A percentile compares a stretch with the other conserved stretches of the same genome.
These are phyloP conservation scores for Coniochaeta sp. DNA, from an alignment of 2,329 filamentous ascomycete genomes.

Conservation along the genomic window DNA sequence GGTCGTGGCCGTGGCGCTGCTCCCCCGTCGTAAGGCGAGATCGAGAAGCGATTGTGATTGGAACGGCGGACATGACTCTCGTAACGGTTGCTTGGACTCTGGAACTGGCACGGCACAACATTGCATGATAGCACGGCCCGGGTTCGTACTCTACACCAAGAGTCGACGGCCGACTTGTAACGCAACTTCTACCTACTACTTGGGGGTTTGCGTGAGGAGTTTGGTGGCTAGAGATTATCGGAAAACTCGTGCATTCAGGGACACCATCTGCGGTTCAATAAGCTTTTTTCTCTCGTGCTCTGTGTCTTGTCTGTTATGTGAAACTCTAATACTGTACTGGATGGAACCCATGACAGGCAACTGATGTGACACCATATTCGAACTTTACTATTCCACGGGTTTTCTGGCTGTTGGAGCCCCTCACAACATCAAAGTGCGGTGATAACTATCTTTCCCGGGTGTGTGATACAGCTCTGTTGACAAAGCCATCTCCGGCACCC, in stretches of 20 bases:
- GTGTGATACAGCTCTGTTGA: no score
- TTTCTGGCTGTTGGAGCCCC: no score
- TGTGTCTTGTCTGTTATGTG: not conserved
- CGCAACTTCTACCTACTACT: conserved; percentile 20
- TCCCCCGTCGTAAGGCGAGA: conserved; percentile 51
- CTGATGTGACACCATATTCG: no score
- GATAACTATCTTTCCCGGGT: no score
- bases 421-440: no score
- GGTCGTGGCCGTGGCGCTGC: conserved; percentile 80
- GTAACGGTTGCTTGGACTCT: conserved; percentile 14
- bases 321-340: not conserved
- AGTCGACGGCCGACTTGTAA: conserved; percentile 21
- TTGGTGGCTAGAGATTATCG: conserved; percentile 23
- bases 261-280: conserved; percentile 12
- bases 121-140: conserved; percentile 23
- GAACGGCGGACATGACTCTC: conserved; percentile 18
- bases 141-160: conserved; percentile 33
- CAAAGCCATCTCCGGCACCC: no score
- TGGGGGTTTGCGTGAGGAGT: conserved; percentile 23
- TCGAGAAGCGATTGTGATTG: conserved; percentile 11
- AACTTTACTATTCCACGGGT: no score
- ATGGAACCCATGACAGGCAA: no score
- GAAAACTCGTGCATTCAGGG: conserved; percentile 23
- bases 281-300: conserved; percentile 4
- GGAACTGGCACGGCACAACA: conserved; percentile 5